Evolutionary conservation across 2,329 filamentous ascomycete genomes (phyloP), one percentile per base, ranked within the genome.

Genomic region (Botryotinia calthae): DNA sequence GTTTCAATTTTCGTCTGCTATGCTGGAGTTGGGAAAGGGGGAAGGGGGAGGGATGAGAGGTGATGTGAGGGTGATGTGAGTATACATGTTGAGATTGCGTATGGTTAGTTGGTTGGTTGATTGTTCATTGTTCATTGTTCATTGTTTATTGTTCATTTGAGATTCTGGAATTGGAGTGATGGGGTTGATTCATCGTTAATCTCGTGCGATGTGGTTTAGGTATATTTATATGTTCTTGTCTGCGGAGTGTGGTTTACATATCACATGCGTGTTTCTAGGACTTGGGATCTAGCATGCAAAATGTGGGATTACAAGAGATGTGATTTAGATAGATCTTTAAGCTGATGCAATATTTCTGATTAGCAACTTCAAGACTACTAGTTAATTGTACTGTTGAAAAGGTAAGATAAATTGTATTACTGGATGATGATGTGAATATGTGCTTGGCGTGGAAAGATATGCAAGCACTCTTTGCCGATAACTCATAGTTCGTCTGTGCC

Each of bases 131-230:
- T 12, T 3, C 12, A n/a, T n/a, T 51, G 4, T 14, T n/a, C 0
- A 14, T n/a, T 0, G 4, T 14, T n/a, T 0, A 14, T n/a, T 0
- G 0, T 12, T 3, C 12, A n/a, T n/a, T 51, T 7, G 25, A 0
- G 12, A 14, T 51, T 51, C 25, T 14, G 25, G 25, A 51, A n/a
- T n/a, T 12, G 48, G 22, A 51, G 22, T 4, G 22, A 25, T 12
- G 46, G 46, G 22, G 10, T 51, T 14, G 22, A n/a, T 51, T 7
- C 0, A 14, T 51, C 4, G 48, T n/a, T 37, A 37, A 37, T 37
- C 37, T 37, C 37, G 37, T 37, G 37, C 9, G 37, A 0, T 37
- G 37, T 37, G 37, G 48, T 51, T 51, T 51, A n/a, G 2, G 10
- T 51, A 12, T 25, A 6, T 14, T 22, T 51, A 12, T 12, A 4